Conservation (phyloP, 768 basidiomycete species). For the Serendipita sp. region DNA sequence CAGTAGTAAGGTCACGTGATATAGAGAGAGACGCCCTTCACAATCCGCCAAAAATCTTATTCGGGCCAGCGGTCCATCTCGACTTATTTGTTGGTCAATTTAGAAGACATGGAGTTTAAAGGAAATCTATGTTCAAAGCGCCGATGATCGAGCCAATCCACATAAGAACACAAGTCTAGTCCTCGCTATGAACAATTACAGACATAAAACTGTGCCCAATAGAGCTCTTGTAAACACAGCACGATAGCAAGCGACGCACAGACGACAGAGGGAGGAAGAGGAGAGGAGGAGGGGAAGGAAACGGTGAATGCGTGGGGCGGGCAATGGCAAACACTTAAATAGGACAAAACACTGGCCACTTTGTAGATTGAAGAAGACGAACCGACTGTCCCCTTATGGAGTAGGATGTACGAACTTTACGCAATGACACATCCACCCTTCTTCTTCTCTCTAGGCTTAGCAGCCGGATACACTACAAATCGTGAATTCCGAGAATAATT, state of each 20-base stretch:
- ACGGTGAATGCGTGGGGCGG: background rate
- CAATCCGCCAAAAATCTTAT: no score
- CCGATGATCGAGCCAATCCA: no score
- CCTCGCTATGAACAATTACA: background rate
- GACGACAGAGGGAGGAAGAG: background rate
- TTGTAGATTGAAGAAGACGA: background rate
- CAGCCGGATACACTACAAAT: slow-evolving; percentile 10
- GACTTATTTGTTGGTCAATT: no score
- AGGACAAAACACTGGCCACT: background rate
- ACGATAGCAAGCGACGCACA: background rate
- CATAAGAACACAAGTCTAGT: background rate
- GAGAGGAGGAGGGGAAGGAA: background rate
- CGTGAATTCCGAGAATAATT: background rate
- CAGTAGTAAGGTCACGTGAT: no score
- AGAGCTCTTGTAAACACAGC: background rate
- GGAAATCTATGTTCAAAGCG: no score
- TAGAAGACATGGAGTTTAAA: no score
- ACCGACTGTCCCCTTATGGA: background rate
- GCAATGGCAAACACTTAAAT: background rate
- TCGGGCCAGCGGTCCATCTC: no score
- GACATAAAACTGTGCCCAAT: background rate
- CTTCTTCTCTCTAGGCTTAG: slow-evolving; percentile 5
- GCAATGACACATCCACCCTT: slow-evolving; percentile 1
- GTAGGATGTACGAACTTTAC: background rate
- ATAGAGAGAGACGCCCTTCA: no score